These are phyloP conservation scores for Lactifluus subvellereus DNA, from an alignment of 768 basidiomycete genomes.

Conservation along the genomic window DNA sequence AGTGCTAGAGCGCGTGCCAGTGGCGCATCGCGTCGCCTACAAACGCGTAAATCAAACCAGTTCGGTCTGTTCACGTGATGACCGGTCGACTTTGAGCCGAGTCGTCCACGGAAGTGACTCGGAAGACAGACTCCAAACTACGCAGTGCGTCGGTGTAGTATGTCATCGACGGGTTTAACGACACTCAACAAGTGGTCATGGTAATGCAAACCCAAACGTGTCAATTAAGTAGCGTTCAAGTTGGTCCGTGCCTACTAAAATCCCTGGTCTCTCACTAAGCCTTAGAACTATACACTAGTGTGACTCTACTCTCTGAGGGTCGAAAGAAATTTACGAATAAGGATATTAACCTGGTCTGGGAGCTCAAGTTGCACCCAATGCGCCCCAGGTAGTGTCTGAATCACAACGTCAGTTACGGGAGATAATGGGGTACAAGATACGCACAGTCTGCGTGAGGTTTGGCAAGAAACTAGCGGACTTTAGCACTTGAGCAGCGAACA, in stretches of 20 bases:
- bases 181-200: no score
- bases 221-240: no score
- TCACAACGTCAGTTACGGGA: background rate
- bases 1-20: background rate
- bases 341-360: conserved; percentile 45
- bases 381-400: conserved; percentile 45
- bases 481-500: conserved; percentile 26
- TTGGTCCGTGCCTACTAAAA: no score
- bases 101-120: no score
- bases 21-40: background rate
- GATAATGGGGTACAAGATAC: conserved; percentile 8
- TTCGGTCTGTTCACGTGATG: background rate
- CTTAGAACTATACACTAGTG: no score
- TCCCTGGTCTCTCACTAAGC: no score
- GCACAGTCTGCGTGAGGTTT: conserved; percentile 33
- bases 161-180: no score
- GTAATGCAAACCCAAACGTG: no score
- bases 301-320: background rate
- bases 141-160: no score
- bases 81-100: no score
- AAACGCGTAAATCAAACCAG: background rate
- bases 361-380: conserved; percentile 72
- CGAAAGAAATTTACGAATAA: conserved; percentile 48
- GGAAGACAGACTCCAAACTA: no score
- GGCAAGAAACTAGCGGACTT: conserved; percentile 32